These are phyloP conservation scores for Brassica balearica DNA, from an alignment of 441 rosid species.

Conservation along the genomic window DNA sequence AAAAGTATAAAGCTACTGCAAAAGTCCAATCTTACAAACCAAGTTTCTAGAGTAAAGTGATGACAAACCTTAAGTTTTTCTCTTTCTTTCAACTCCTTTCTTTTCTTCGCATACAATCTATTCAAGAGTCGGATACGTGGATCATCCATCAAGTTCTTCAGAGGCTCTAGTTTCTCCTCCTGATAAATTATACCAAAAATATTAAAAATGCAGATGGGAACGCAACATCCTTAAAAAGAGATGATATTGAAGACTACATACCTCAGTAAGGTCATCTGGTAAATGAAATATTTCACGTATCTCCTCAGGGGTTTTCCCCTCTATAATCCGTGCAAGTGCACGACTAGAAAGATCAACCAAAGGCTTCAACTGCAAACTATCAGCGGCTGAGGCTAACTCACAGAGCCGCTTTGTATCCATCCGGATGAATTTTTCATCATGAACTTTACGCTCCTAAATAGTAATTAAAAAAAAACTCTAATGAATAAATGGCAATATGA, in stretches of 20 bases:
- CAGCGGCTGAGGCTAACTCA: conserved; percentile 83
- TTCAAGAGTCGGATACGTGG: conserved; percentile 76
- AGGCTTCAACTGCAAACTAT: conserved; percentile 76
- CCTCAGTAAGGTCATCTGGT: conserved; percentile 88
- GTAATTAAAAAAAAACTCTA: not conserved
- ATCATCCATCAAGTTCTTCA: conserved; percentile 72
- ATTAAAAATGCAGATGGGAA: conserved; percentile 20
- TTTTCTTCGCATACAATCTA: conserved; percentile 70
- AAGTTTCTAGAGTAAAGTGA: not conserved
- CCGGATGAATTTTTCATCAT: conserved; percentile 76
- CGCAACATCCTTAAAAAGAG: conserved; percentile 27
- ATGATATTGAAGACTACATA: conserved; percentile 45
- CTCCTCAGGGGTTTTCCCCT: conserved; percentile 77
- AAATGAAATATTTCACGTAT: conserved; percentile 82
- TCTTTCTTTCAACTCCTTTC: conserved; percentile 73
- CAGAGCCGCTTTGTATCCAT: conserved; percentile 82
- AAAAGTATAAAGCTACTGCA: conserved; percentile 10
- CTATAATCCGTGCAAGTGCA: conserved; percentile 79
- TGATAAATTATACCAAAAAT: conserved; percentile 38
- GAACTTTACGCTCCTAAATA: conserved; percentile 64
- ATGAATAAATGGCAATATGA: not conserved
- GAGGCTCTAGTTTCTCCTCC: conserved; percentile 85
- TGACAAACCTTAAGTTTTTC: conserved; percentile 62
- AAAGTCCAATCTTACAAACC: conserved; percentile 10
- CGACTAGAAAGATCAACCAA: conserved; percentile 82